A percentile compares a stretch with the other conserved stretches of the same genome.
These are phyloP conservation scores for Phytopythium aichiense DNA, from an alignment of 352 stramenopile genomes.

Conservation along the genomic window DNA sequence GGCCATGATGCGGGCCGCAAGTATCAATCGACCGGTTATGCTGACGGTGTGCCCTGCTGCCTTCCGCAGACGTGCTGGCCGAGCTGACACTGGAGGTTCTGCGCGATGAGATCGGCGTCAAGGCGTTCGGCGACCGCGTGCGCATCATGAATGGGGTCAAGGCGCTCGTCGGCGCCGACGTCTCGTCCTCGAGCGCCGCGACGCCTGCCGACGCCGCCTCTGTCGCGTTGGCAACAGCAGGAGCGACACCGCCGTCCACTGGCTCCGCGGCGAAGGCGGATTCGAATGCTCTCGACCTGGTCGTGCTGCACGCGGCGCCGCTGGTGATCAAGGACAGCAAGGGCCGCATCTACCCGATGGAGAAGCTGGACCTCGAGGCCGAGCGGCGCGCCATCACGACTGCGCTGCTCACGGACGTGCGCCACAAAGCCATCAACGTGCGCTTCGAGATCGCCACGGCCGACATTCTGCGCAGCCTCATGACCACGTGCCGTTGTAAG, in stretches of 20 bases:
- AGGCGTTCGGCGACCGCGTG: conserved; percentile 54
- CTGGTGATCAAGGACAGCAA: conserved; percentile 75
- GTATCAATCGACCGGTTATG: background rate
- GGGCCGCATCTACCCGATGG: conserved; percentile 73
- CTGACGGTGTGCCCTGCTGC: background rate
- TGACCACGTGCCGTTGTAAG: conserved; percentile 68
- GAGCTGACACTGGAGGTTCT: conserved; percentile 61
- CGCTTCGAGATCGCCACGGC: conserved; percentile 77
- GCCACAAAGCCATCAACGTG: conserved; percentile 69
- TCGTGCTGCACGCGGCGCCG: conserved; percentile 76
- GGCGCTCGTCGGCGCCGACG: conserved; percentile 20
- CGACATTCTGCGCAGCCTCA: conserved; percentile 69
- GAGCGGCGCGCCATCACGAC: conserved; percentile 69
- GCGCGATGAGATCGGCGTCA: conserved; percentile 59
- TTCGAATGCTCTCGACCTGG: conserved; percentile 62
- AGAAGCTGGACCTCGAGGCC: conserved; percentile 76
- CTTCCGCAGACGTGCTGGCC: conserved; percentile 37
- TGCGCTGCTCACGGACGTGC: conserved; percentile 63
- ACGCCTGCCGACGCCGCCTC: background rate
- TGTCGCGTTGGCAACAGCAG: background rate
- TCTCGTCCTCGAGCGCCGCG: background rate
- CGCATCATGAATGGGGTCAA: conserved; percentile 58
- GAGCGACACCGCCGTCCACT: conserved; percentile 3
- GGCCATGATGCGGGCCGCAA: too few relatives aligned
- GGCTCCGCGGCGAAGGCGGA: conserved; percentile 11